Evolutionary conservation across 2,329 filamentous ascomycete genomes (phyloP), one percentile per base, ranked within the genome.

Genomic region (Aspergillus jensenii): DNA sequence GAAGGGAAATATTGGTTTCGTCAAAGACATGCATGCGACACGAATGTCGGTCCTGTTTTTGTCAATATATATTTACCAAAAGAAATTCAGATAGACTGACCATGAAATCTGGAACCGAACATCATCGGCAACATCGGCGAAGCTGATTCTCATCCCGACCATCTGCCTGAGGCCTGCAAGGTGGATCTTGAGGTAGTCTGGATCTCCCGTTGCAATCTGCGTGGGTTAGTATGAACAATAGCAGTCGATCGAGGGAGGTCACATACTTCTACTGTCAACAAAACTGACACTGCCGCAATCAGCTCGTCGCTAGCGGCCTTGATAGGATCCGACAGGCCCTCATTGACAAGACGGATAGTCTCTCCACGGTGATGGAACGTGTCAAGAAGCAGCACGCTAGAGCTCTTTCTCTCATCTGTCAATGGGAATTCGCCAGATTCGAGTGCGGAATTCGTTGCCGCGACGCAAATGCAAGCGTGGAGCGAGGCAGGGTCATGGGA

Each of bases 51-150:
- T 76, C 74, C 74, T 76, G 25, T n/a, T 17, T 9, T 6, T 15
- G 43, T 51, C 8, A 56, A 62, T 56, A 15, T 15, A 6, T 6
- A 6, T n/a, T n/a, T 5, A 41, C 2, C 2, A 11, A 7, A 19
- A 12, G 19, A 11, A 17, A n/a, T 31, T 2, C 4, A 11, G 6
- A 17, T 21, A 23, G 15, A 15, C 23, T 11, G 15, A 76, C 74
- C 74, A 76, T 67, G 73, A 73, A 23, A 76, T 74, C 44, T 76
- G 74, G 58, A 71, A 74, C 47, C 73, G 73, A 37, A 76, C 64
- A 49, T 74, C 68, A 9, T 67, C 63, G n/a, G 69, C 66, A 4
- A 76, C 72, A 39, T 76, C 73, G 6, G 70, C 68, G 51, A 76
- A 75, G 51, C 65, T 74, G 41, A 71, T 70, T 52, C 74, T 67